Base-by-base conservation (phyloP, 2,329 filamentous ascomycete genomes). In the Exophiala sideris region DNA sequence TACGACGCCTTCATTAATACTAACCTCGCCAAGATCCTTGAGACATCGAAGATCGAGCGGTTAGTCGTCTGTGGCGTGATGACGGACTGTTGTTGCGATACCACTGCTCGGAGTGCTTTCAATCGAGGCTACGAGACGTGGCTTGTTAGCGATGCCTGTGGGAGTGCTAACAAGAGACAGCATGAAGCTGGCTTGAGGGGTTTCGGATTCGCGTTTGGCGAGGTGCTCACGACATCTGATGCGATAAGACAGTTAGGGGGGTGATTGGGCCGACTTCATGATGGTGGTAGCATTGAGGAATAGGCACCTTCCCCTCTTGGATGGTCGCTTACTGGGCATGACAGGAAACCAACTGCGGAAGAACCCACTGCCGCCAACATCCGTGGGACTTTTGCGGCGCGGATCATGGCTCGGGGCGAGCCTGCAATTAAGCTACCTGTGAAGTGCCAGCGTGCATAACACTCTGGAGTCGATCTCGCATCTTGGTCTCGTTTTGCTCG, bases 51-150 rank as follows among this genome's bases (percentile, higher is more conserved):
- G 1, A 61, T 71, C 1, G 62, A 67, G 46, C 65, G 69, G 32
- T 62, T 73, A 10, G 62, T 75, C 8, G 66, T 73, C 3, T 70
- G 68, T 52, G 72, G 72, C 6, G 71, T 73, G 16, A 73, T 74
- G 59, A 74, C 71, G 42, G 70, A 74, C 61, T 73, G 70, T 51
- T 74, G 72, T 57, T 68, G 65, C 50, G 72, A 74, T 58, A 71
- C 71, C 3, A 71, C 71, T 45, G 71, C 64, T 3, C 49, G 70
- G 44, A 64, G 64, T 33, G 70, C 71, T 2, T 73, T 74, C 50
- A 72, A 73, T 60, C 55, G 70, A 5, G 71, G 72, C 2, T 74
- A 64, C 48, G 70, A 73, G 64, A 74, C 71, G 3, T 73, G 70
- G 70, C 52, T 74, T 32, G 70, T 74, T 0, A 53, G 60, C 29